A percentile compares a stretch with the other conserved stretches of the same genome.
phyloP scores from a whole-genome alignment of 768 basidiomycete genomes.

The Xanthoconium stramineum region DNA sequence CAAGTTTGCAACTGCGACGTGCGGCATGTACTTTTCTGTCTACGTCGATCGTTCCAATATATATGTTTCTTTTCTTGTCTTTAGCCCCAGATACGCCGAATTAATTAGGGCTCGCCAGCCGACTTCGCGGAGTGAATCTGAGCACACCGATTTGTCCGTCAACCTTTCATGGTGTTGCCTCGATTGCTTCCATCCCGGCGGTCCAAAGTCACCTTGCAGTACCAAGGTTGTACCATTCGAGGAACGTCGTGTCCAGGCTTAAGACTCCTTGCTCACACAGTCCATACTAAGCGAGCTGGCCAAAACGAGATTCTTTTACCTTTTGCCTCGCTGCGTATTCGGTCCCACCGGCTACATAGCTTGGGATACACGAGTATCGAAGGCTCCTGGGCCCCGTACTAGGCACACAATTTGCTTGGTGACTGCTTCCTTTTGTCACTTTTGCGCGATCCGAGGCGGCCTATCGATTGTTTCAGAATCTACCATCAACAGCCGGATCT shows the following conservation, averaged over 20 bases:
- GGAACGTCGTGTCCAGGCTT: no score
- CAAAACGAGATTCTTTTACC: no score
- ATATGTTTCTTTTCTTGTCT: neutral
- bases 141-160: slow-evolving; percentile 4
- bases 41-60: neutral
- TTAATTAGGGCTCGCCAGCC: slow-evolving; percentile 2
- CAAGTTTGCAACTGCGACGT: neutral
- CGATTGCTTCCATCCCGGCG: slow-evolving; percentile 10
- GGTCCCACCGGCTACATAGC: no score
- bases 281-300: no score
- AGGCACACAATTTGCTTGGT: neutral
- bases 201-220: neutral
- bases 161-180: neutral
- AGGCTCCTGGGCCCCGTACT: no score
- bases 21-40: slow-evolving; percentile 5
- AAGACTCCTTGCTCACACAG: no score
- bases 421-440: neutral
- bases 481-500: no score
- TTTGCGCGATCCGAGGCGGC: neutral
- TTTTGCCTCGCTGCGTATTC: neutral
- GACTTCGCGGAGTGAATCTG: slow-evolving; percentile 23
- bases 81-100: neutral
- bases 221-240: no score
- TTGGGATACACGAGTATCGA: no score
- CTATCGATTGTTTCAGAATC: neutral